These are phyloP conservation scores for Eucalyptus polyanthemos DNA, from an alignment of 345 rosid species.

Conservation along the genomic window DNA sequence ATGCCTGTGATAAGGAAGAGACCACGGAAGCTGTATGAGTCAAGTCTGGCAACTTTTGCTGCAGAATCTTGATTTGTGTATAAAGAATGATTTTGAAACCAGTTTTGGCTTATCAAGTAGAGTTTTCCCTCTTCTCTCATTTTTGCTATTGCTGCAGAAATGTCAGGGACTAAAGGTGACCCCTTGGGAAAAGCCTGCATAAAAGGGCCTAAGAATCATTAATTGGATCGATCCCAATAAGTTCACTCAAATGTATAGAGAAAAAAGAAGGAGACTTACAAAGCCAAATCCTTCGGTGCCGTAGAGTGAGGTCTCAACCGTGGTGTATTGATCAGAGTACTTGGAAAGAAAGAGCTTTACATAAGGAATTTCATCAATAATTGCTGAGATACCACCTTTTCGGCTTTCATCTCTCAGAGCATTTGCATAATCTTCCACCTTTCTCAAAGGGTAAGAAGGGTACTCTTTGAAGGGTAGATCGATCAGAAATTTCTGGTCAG, in stretches of 20 bases:
- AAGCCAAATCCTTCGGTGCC: constrained; percentile 6
- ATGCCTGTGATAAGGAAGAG: constrained; percentile 15
- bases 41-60: background rate
- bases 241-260: background rate
- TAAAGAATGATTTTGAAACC: background rate
- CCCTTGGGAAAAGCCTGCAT: constrained; percentile 17
- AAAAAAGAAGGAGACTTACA: constrained; percentile 3
- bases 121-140: constrained; percentile 12
- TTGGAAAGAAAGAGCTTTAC: too few relatives aligned
- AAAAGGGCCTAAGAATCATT: background rate
- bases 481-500: too few relatives aligned
- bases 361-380: too few relatives aligned
- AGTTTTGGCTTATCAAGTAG: background rate
- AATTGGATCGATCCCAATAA: background rate
- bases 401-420: too few relatives aligned
- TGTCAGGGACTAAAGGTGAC: constrained; percentile 2
- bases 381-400: too few relatives aligned
- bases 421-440: too few relatives aligned
- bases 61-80: background rate
- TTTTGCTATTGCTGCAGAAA: constrained; percentile 16
- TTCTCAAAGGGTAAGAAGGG: too few relatives aligned
- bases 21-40: constrained; percentile 3
- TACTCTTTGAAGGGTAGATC: too few relatives aligned
- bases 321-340: too few relatives aligned
- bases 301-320: background rate